Conservation (phyloP, 768 basidiomycete genomes). For the Megacollybia marginata region DNA sequence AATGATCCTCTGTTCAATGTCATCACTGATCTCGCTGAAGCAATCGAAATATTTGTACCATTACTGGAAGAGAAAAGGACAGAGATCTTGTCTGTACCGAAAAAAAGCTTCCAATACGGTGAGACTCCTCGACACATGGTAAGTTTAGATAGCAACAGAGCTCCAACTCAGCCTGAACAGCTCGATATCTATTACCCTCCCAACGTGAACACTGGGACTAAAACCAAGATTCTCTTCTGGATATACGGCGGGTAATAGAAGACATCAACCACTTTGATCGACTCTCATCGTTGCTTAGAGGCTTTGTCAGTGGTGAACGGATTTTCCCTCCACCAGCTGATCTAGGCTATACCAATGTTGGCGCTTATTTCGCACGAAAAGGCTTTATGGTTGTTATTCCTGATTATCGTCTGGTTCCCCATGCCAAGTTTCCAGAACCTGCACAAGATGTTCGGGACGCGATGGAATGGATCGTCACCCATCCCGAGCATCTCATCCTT, state of each 20-base stretch:
- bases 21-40: constrained; percentile 18
- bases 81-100: constrained; percentile 39
- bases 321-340: constrained; percentile 37
- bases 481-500: constrained; percentile 24
- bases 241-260: constrained; percentile 45
- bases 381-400: constrained; percentile 61
- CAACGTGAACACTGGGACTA: constrained; percentile 13
- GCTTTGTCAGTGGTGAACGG: constrained; percentile 47
- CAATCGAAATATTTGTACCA: constrained; percentile 40
- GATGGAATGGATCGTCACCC: constrained; percentile 40
- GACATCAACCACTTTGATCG: too few species aligned
- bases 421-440: constrained; percentile 45
- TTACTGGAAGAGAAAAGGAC: constrained; percentile 39
- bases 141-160: constrained; percentile 1
- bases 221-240: constrained; percentile 51
- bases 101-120: constrained; percentile 53
- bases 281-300: constrained; percentile 9
- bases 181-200: constrained; percentile 63
- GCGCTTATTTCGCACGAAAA: constrained; percentile 50
- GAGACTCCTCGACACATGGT: constrained; percentile 43
- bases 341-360: constrained; percentile 49
- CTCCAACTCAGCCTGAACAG: constrained; percentile 21
- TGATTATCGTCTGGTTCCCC: constrained; percentile 60
- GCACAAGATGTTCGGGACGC: constrained; percentile 57
- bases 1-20: not conserved